Evolutionary conservation across 148 eudicot genomes (phyloP).

Genomic region (Talinum fruticosum): DNA sequence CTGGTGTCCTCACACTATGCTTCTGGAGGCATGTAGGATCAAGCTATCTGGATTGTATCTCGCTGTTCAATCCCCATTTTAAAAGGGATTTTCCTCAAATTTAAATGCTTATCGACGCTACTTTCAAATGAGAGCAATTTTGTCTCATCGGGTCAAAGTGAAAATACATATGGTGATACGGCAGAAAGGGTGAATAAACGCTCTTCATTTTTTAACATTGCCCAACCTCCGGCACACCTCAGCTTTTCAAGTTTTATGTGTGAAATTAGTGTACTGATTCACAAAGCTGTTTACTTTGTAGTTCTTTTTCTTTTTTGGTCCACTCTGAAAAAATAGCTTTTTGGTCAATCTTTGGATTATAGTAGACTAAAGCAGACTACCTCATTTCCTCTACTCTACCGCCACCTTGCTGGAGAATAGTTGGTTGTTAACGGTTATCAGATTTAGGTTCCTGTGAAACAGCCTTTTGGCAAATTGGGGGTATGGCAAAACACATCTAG

Average conservation of each 20-base stretch:
- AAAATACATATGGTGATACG: background rate
- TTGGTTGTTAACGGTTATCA: background rate
- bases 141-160: background rate
- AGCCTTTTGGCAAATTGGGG: background rate
- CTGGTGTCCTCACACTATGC: too few relatives aligned
- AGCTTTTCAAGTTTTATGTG: too few relatives aligned
- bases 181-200: too few relatives aligned
- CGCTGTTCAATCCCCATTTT: background rate
- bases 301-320: background rate
- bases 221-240: too few relatives aligned
- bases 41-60: background rate
- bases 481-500: background rate
- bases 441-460: background rate
- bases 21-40: slow-evolving; percentile 2
- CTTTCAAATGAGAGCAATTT: background rate
- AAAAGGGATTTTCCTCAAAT: background rate
- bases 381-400: background rate
- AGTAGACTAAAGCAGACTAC: background rate
- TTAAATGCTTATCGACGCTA: background rate
- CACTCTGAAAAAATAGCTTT: background rate
- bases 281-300: background rate
- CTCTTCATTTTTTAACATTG: too few relatives aligned
- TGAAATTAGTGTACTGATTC: background rate
- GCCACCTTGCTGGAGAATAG: background rate
- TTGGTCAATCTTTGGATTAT: background rate